These are phyloP conservation scores for Cordyceps fumosorosea DNA, from an alignment of 2,329 filamentous ascomycete genomes.

Conservation along the genomic window DNA sequence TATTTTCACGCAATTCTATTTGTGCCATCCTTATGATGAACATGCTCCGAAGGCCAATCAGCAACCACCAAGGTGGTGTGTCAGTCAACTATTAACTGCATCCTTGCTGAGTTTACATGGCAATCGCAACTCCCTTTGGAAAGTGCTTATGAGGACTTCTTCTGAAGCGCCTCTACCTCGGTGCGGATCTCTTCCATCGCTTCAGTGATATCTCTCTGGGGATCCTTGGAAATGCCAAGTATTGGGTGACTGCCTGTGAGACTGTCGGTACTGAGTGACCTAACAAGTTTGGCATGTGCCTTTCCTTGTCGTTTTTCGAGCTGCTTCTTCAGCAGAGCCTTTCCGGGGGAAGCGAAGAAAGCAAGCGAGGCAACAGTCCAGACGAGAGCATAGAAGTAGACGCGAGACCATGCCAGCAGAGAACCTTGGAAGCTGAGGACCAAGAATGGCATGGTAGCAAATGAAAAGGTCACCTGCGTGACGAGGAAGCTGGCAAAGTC, in stretches of 20 bases:
- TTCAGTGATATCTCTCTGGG: slow-evolving; percentile 67
- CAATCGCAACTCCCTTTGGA: background rate
- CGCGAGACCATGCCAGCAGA: slow-evolving; percentile 69
- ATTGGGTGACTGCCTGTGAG: slow-evolving; percentile 53
- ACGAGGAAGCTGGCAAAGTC: slow-evolving; percentile 68
- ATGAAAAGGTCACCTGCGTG: slow-evolving; percentile 79
- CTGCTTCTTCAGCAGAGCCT: slow-evolving; percentile 48
- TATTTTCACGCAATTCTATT: background rate
- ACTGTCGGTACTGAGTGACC: slow-evolving; percentile 52
- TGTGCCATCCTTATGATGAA: background rate
- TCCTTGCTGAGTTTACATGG: background rate
- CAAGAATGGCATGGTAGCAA: slow-evolving; percentile 78
- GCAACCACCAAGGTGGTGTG: background rate
- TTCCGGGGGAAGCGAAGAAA: slow-evolving; percentile 77
- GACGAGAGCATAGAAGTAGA: slow-evolving; percentile 81
- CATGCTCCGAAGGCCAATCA: background rate
- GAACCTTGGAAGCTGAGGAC: slow-evolving; percentile 67
- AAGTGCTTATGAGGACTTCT: slow-evolving; percentile 4
- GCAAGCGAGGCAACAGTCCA: slow-evolving; percentile 58
- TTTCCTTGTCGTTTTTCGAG: slow-evolving; percentile 52
- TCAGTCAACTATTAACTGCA: background rate
- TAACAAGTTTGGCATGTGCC: slow-evolving; percentile 39
- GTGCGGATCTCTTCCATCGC: slow-evolving; percentile 66
- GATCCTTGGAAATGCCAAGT: slow-evolving; percentile 73
- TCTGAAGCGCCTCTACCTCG: slow-evolving; percentile 54